Base-by-base conservation (phyloP, 768 basidiomycete genomes). In the Termitomyces sp. region DNA sequence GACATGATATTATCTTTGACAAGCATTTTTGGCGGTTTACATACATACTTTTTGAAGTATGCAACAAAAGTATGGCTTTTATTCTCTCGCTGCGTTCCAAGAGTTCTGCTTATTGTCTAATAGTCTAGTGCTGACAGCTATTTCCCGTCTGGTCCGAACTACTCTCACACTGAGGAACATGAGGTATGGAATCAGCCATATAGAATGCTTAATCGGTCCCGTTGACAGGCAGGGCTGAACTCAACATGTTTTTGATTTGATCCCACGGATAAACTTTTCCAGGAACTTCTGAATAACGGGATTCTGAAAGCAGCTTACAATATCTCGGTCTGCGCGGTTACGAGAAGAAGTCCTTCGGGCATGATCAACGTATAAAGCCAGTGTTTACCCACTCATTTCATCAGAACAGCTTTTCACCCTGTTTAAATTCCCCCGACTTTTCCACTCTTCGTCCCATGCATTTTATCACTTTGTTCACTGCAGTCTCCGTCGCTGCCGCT, bases 391-490 rank as follows among this genome's bases (percentile, higher is more conserved):
- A 18, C 16, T 28, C 6, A 20, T 33, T 8, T 8, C 32, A 24
- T 22, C 18, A 22, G 18, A 46, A n/a, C 47, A 58, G 45, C 60
- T 57, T 59, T 50, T 44, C 26, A 57, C 49, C 26, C 55, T 53
- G 38, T 54, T 18, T 16, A 26, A 28, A 46, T 48, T 33, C 22
- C 58, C 45, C 33, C 22, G n/a, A 36, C 18, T 24, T 48, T 28
- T 13, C 43, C 43, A 10, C 43, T 35, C 20, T n/a, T 50, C 14
- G 30, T 42, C 22, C 10, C 32, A 62, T 75, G 75, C 75, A 70
- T 56, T 70, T 73, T 58, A 44, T 62, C 46, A 47, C 66, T 64
- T 53, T 72, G 62, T 58, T 71, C 51, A 60, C 64, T 51, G 58
- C 65, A 47, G 62, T 63, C 33, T 56, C 66, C 32, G 46, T 70